A percentile compares a stretch with the other conserved stretches of the same genome.
These are phyloP conservation scores for Aegilops sharonensis DNA, from an alignment of 176 grass and related monocot species.

Conservation along the genomic window DNA sequence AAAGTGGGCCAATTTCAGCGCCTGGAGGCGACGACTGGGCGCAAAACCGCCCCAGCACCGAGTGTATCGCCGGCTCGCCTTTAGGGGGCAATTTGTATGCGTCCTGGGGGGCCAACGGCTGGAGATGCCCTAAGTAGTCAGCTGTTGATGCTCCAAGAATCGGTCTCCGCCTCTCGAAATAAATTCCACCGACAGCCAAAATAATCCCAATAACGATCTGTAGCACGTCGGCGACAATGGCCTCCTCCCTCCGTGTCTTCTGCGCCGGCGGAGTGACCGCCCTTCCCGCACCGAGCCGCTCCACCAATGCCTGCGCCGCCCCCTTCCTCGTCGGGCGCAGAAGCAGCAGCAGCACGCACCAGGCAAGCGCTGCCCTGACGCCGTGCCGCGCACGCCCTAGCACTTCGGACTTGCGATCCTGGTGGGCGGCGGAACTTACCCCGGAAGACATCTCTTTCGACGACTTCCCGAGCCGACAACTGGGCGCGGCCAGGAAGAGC, in stretches of 20 bases:
- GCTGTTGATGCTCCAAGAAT: no score
- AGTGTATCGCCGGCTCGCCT: no score
- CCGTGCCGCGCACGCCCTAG: background rate
- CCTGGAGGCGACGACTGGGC: no score
- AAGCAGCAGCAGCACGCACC: background rate
- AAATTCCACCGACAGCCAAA: no score
- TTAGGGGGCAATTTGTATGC: no score
- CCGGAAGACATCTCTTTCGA: background rate
- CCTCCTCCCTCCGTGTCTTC: background rate
- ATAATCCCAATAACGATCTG: no score
- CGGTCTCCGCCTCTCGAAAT: no score
- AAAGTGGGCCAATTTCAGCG: no score
- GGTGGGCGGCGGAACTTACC: background rate
- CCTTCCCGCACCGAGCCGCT: background rate
- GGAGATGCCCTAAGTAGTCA: no score
- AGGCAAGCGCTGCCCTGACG: no score
- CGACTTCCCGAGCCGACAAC: conserved; percentile 3
- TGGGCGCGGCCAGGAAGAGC: conserved; percentile 21
- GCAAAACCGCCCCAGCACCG: no score
- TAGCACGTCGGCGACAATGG: background rate
- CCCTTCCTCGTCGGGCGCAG: background rate
- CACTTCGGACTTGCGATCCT: background rate
- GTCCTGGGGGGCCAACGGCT: no score
- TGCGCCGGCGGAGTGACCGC: background rate
- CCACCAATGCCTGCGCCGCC: background rate